Conservation (phyloP, 495 filamentous ascomycete species). For the Aspergillus saccharolyticus region DNA sequence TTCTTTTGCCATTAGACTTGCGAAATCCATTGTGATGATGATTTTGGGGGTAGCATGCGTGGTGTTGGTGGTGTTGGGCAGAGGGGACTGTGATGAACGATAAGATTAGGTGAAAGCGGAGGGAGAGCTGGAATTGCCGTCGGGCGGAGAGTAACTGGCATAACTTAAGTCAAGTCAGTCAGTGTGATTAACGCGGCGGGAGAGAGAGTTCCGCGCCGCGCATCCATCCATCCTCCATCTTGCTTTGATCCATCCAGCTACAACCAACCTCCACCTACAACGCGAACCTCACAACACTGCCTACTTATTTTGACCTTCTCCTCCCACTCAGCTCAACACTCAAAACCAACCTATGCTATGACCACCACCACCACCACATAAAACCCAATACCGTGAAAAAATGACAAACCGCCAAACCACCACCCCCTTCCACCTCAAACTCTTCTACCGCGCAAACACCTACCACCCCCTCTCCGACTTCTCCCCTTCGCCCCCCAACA, state of each 20-base stretch:
- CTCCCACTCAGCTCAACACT: background rate
- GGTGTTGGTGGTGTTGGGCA: too few relatives aligned
- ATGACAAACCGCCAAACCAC: conserved; percentile 59
- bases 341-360: background rate
- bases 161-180: too few relatives aligned
- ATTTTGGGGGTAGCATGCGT: too few relatives aligned
- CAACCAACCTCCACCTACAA: too few relatives aligned
- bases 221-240: too few relatives aligned
- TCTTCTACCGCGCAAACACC: conserved; percentile 73
- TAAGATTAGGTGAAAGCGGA: background rate
- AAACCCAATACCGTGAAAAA: conserved; percentile 27
- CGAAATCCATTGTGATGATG: conserved; percentile 77
- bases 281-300: background rate
- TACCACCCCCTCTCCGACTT: conserved; percentile 57
- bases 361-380: conserved; percentile 8
- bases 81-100: background rate
- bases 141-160: too few relatives aligned
- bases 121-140: too few relatives aligned
- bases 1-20: conserved; percentile 80
- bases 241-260: too few relatives aligned
- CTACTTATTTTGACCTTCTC: too few relatives aligned
- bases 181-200: too few relatives aligned
- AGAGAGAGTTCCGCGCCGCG: too few relatives aligned
- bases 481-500: conserved; percentile 16
- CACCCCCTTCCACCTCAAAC: conserved; percentile 82